phyloP scores from a whole-genome alignment of 1,284 basidiomycete genomes.

The Ganoderma sinense region DNA sequence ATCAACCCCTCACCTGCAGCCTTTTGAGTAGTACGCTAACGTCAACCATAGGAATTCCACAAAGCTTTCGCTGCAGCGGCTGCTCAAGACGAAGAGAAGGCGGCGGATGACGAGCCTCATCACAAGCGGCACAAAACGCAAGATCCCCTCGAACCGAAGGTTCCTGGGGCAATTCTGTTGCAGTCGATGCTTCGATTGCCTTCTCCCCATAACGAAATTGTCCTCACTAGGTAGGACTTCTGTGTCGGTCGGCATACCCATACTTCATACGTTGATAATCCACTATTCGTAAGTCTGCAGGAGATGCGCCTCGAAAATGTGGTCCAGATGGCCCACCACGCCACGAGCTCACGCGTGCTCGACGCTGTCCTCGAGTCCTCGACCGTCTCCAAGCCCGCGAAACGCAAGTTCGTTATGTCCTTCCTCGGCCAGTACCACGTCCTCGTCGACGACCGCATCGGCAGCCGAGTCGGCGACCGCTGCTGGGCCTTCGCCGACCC shows the following conservation, averaged over 20 bases:
- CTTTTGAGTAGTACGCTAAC: neutral
- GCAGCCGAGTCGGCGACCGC: conserved; percentile 87
- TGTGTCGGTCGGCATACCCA: neutral
- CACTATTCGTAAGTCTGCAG: conserved; percentile 28
- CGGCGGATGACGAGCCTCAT: conserved; percentile 15
- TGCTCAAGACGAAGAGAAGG: conserved; percentile 17
- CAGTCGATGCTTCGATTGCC: conserved; percentile 81
- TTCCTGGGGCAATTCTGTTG: conserved; percentile 88
- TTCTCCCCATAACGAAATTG: conserved; percentile 67
- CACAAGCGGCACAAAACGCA: conserved; percentile 36
- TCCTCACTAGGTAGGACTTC: conserved; percentile 68
- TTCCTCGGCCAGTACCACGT: conserved; percentile 81
- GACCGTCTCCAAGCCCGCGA: conserved; percentile 69
- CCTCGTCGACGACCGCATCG: conserved; percentile 88
- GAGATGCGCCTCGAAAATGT: conserved; percentile 67
- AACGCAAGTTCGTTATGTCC: conserved; percentile 75
- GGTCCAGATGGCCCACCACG: conserved; percentile 72
- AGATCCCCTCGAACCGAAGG: conserved; percentile 64
- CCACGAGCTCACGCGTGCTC: conserved; percentile 83
- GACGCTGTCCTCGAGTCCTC: conserved; percentile 80
- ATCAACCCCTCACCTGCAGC: too few relatives aligned
- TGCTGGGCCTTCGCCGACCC: conserved; percentile 90
- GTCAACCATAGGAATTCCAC: conserved; percentile 46
- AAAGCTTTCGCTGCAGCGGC: conserved; percentile 25
- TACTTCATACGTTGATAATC: neutral